phyloP scores from a whole-genome alignment of 2,329 filamentous ascomycete genomes.

The Paecilomyces dactylethromorphus region DNA sequence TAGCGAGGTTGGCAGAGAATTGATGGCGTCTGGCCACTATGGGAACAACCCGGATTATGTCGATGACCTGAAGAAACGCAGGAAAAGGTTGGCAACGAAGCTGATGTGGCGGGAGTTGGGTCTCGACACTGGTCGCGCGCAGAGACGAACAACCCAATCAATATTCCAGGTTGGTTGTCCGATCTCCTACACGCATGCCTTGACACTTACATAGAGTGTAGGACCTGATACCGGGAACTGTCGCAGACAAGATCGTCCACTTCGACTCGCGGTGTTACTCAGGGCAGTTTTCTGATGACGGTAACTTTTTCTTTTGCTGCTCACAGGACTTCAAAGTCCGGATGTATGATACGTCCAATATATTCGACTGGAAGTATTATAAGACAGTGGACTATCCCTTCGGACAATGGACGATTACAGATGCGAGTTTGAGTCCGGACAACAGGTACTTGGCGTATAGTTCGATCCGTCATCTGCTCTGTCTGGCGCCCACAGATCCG shows the following conservation, averaged over 20 bases:
- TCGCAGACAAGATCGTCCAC: constrained; percentile 80
- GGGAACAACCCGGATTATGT: constrained; percentile 58
- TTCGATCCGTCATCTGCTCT: constrained; percentile 77
- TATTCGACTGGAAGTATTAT: constrained; percentile 93
- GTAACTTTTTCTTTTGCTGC: constrained; percentile 93
- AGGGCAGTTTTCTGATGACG: constrained; percentile 93
- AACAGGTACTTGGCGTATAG: constrained; percentile 90
- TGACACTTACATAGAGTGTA: constrained; percentile 28
- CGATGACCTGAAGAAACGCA: constrained; percentile 49
- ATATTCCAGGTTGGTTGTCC: constrained; percentile 57
- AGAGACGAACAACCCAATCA: constrained; percentile 57
- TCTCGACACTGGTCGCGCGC: constrained; percentile 51
- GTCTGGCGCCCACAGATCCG: constrained; percentile 80
- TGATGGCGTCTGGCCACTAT: constrained; percentile 80
- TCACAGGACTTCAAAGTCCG: constrained; percentile 89
- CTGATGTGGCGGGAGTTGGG: constrained; percentile 80
- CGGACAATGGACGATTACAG: constrained; percentile 93
- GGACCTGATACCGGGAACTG: constrained; percentile 68
- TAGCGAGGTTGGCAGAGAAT: constrained; percentile 63
- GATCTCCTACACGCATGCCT: neutral
- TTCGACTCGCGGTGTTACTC: constrained; percentile 85
- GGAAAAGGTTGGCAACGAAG: constrained; percentile 56
- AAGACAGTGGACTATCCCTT: constrained; percentile 80
- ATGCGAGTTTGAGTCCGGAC: constrained; percentile 84
- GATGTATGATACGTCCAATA: constrained; percentile 96